phyloP scores from a whole-genome alignment of 805 yeast species.

The Yarrowia hollandica region DNA sequence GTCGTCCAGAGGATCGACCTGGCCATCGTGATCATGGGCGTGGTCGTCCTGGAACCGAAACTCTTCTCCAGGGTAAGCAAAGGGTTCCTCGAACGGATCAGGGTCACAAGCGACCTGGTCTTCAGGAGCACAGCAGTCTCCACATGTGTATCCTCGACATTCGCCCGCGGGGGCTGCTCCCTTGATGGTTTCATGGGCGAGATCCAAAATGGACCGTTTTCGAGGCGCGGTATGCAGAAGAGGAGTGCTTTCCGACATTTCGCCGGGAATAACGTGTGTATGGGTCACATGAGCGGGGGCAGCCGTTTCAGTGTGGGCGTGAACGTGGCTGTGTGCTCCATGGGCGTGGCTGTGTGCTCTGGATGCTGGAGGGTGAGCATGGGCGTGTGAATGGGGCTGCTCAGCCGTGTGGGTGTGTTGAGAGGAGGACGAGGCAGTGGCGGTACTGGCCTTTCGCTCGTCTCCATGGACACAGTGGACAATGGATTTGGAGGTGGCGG shows the following conservation, averaged over 20 bases:
- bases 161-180: conserved; percentile 22
- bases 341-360: not conserved
- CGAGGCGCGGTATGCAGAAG: not conserved
- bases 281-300: not conserved
- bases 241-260: conserved; percentile 13
- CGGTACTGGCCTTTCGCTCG: conserved; percentile 28
- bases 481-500: conserved; percentile 73
- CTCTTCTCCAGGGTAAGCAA: conserved; percentile 30
- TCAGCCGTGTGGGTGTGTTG: not conserved
- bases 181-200: conserved; percentile 15
- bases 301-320: no score
- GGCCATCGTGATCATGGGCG: conserved; percentile 18
- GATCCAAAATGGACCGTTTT: conserved; percentile 18
- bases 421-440: not conserved
- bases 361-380: no score
- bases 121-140: conserved; percentile 21
- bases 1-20: conserved; percentile 29
- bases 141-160: conserved; percentile 25
- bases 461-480: conserved; percentile 80
- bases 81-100: conserved; percentile 30
- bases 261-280: not conserved
- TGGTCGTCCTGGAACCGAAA: conserved; percentile 33
- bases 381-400: no score
- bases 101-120: conserved; percentile 30
- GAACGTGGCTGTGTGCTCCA: not conserved